Evolutionary conservation across 73 alveolate species (phyloP), one percentile per base, ranked within the genome.

Genomic region (Stentor coeruleus): DNA sequence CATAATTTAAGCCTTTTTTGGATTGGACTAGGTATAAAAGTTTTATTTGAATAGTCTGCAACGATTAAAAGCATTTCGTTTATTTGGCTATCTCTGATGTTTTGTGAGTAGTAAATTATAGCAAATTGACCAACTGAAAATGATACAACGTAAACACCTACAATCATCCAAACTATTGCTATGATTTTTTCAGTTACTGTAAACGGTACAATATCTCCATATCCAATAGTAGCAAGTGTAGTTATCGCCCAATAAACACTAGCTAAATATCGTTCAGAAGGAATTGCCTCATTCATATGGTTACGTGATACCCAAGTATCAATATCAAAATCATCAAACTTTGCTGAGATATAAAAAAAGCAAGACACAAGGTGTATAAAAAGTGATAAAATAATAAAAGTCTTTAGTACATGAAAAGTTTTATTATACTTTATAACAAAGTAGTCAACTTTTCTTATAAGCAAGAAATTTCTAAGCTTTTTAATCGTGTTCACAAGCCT

Each of bases 201-300:
- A 4, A 81, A 84, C n/a, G 98, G 96, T 38, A 77, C 82, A 2
- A 90, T 83, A 38, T 94, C 98, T 28, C 98, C 98, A 84, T 92
- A 94, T 14, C 98, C 98, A n/a, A 92, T 91, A 1, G 96, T 87
- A 31, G 89, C 81, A 74, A 91, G 88, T 0, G 95, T 90, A 39
- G 92, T 92, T 33, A 89, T 66, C 4, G 95, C 92, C 95, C 96
- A 94, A 76, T 94, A 92, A 37, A 94, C 58, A 35, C 90, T 74
- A 3, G 55, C 26, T 76, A 81, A 57, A 82, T 89, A 89, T 20
- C 6, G 6, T 11, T 49, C 6, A 49, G 66, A 6, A n/a, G n/a
- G n/a, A n/a, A n/a, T n/a, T n/a, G n/a, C n/a, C n/a, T n/a, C n/a
- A n/a, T n/a, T n/a, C n/a, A n/a, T n/a, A 49, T 49, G 66, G 20